Evolutionary conservation across 768 basidiomycete species (phyloP).

Genomic region (Termitomyces sp.): DNA sequence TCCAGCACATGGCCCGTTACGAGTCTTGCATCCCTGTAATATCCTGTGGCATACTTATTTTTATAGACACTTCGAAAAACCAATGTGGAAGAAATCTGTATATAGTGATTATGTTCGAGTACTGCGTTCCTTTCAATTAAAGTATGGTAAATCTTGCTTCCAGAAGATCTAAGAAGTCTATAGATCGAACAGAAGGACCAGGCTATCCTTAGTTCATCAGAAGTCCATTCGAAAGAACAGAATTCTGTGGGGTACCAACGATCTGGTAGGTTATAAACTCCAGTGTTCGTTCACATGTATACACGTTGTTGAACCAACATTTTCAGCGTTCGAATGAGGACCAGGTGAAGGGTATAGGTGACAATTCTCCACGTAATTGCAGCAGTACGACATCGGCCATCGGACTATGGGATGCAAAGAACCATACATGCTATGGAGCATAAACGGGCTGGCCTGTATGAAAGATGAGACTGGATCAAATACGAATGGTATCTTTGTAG

Average conservation of each 20-base stretch:
- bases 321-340: background rate
- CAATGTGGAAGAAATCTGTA: conserved; percentile 7
- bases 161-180: background rate
- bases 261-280: too few species aligned
- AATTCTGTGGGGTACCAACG: too few species aligned
- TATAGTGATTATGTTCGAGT: conserved; percentile 2
- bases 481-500: background rate
- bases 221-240: too few species aligned
- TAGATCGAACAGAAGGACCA: background rate
- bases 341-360: background rate
- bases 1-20: conserved; percentile 73
- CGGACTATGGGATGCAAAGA: background rate
- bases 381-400: background rate
- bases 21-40: conserved; percentile 56
- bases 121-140: background rate
- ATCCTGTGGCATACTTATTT: conserved; percentile 1
- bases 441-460: conserved; percentile 33
- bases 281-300: background rate
- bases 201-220: background rate
- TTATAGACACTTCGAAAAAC: conserved; percentile 5
- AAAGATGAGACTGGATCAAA: conserved; percentile 6
- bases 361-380: background rate
- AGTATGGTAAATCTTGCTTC: background rate
- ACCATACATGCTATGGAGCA: conserved; percentile 27
- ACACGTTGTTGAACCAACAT: background rate